Evolutionary conservation across 768 basidiomycete species (phyloP).

Genomic region (button mushroom (Agaricus bisporus)): DNA sequence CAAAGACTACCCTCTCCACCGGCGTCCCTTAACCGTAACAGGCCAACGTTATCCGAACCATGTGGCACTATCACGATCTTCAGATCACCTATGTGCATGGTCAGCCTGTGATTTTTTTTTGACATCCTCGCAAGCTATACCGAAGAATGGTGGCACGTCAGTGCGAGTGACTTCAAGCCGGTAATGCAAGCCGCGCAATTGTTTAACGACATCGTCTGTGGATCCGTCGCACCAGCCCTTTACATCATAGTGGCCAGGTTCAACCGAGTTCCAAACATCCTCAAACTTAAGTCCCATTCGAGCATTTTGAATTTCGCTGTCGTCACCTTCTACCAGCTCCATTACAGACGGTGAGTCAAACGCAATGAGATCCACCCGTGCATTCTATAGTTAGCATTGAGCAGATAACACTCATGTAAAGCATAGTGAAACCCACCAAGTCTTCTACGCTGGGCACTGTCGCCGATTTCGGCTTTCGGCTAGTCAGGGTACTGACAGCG

Average conservation of each 20-base stretch:
- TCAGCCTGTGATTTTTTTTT: constrained; percentile 1
- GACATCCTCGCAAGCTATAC: constrained; percentile 26
- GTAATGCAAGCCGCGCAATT: constrained; percentile 41
- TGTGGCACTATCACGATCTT: constrained; percentile 45
- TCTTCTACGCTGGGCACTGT: constrained; percentile 12
- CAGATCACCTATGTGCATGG: constrained; percentile 46
- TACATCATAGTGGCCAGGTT: constrained; percentile 27
- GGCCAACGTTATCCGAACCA: constrained; percentile 23
- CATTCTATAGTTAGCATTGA: constrained; percentile 16
- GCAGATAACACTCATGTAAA: neutral
- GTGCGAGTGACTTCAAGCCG: constrained; percentile 46
- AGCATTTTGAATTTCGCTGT: constrained; percentile 12
- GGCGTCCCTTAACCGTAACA: constrained; percentile 51
- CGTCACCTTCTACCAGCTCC: constrained; percentile 26
- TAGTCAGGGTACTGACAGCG: neutral
- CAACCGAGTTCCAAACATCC: constrained; percentile 48
- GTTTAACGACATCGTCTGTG: constrained; percentile 47
- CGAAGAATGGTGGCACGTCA: constrained; percentile 55
- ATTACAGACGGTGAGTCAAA: constrained; percentile 67
- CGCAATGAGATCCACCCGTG: constrained; percentile 57
- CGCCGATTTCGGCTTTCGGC: neutral
- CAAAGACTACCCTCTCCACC: constrained; percentile 72
- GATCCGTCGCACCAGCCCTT: constrained; percentile 69
- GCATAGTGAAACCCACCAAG: constrained; percentile 12
- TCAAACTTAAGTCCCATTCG: constrained; percentile 40